Evolutionary conservation across 768 basidiomycete genomes (phyloP).

Genomic region (Podaxis sp.): DNA sequence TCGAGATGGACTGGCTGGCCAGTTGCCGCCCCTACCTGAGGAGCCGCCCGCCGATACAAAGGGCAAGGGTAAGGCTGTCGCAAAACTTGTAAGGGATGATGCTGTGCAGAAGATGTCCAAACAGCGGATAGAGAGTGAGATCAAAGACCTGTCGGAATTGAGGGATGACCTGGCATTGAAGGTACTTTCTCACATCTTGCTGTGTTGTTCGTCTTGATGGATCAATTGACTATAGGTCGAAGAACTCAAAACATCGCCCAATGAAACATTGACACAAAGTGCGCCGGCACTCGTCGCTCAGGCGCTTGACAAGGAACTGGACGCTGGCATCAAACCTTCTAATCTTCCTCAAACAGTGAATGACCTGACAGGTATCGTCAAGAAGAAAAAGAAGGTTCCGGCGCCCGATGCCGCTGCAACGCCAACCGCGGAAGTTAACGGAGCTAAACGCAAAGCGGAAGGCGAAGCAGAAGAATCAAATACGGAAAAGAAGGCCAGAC

Average conservation of each 20-base stretch:
- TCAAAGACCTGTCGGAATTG: constrained; percentile 75
- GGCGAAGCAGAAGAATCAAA: constrained; percentile 45
- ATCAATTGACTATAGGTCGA: constrained; percentile 62
- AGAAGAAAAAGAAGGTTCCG: constrained; percentile 80
- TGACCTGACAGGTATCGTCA: constrained; percentile 82
- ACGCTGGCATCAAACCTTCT: constrained; percentile 35
- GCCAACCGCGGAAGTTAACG: constrained; percentile 21
- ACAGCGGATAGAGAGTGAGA: constrained; percentile 73
- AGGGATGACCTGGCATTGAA: constrained; percentile 84
- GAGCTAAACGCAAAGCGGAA: constrained; percentile 71
- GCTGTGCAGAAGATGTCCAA: constrained; percentile 65
- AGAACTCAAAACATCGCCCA: constrained; percentile 82
- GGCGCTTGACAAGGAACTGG: constrained; percentile 72
- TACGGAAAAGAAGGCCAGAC: constrained; percentile 64
- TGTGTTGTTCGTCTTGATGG: not conserved
- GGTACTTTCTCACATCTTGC: constrained; percentile 36
- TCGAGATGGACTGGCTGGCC: constrained; percentile 42
- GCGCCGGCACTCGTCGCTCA: constrained; percentile 73
- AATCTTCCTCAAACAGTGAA: constrained; percentile 54
- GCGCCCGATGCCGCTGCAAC: constrained; percentile 19
- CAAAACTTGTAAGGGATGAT: constrained; percentile 48
- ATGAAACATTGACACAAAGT: constrained; percentile 49
- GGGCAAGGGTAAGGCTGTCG: constrained; percentile 70
- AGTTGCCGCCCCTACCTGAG: constrained; percentile 31
- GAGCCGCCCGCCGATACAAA: constrained; percentile 45